Evolutionary conservation across 345 rosid species (phyloP), one percentile per base, ranked within the genome.

Genomic region (Excoecaria agallocha): DNA sequence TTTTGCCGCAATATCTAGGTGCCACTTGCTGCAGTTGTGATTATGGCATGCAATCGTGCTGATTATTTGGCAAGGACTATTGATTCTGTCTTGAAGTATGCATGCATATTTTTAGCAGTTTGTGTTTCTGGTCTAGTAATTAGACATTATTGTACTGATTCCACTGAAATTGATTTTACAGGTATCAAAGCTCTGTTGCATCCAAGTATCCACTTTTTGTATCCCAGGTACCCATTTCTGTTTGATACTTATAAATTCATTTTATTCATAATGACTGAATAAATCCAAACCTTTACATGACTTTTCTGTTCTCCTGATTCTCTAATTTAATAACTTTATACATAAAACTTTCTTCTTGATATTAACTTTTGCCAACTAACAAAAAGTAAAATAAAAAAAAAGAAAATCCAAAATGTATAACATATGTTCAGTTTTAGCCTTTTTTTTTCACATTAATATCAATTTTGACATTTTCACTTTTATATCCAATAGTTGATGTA

Each of bases 31-130:
- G 99, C 99, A 56, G 89, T 95, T 70, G 98, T 95, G 71, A 85
- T 93, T 80, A 95, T 95, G 99, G 99, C 99, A 3, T 95, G 99
- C 90, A 95, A 89, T 76, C 97, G 97, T 61, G 96, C 98, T 59
- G 98, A 95, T 86, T 95, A 95, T 88, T 83, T 95, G 69, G 93
- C 90, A 77, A 84, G 96, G 86, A 95, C 99, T 49, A 69, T 95
- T 57, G 72, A 83, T 16, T 95, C 99, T 66, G 82, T 93, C 67
- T 81, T 93, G 54, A 95, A 84, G 99, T 95, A 77, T 50, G 87
- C 60, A 46, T 54, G 48, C 30, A 30, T 12, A 3, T 64, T 10
- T 66, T 62, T 38, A 12, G 13, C 10, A 22, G 63, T 66, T 39
- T 70, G 12, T 61, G 50, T 72, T 51, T 68, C 41, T 45, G 72